Evolutionary conservation across 1,139 yeast genomes (phyloP), one percentile per base, ranked within the genome.

Genomic region (Taphrina sp.): DNA sequence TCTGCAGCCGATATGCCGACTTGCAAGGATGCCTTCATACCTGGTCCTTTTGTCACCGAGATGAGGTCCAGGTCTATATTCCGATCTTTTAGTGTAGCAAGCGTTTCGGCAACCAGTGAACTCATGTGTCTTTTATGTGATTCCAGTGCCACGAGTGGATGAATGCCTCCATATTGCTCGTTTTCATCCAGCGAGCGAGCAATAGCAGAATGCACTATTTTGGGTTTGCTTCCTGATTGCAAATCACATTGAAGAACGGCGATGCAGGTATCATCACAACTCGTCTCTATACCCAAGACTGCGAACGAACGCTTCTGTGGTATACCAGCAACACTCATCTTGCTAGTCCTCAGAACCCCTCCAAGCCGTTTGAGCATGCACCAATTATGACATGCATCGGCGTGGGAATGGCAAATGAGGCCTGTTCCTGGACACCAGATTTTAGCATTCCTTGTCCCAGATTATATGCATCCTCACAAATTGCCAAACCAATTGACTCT

Each of bases 41-140:
- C 99, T 0, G 99, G 99, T 0, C 99, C 99, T 63, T 95, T 72
- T 0, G 99, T 92, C 7, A 85, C 95, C 67, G 95, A 85, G 1
- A 92, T 76, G 43, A 92, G 66, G 66, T 87, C 95, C 0, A 95
- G 89, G 1, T 61, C 58, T 1, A 67, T 57, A 1, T 66, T 65
- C 16, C 28, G 22, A 3, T 23, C 24, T 53, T 28, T 31, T 23
- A 42, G 36, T 1, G 66, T 61, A 0, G 31, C 44, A 12, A 80
- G 63, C 1, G 78, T 64, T 14, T 69, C 63, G 23, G 68, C 59
- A 0, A 80, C 78, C 19, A 79, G 64, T 0, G 68, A 65, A 0
- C 82, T 81, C 16, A 90, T 69, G 17, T 72, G 70, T 22, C 67
- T 61, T 62, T 87, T 85, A 66, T 92, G 97, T 65, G 86, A 95